Evolutionary conservation across 2,329 filamentous ascomycete species (phyloP).

Genomic region (Dactylellina haptotyla): DNA sequence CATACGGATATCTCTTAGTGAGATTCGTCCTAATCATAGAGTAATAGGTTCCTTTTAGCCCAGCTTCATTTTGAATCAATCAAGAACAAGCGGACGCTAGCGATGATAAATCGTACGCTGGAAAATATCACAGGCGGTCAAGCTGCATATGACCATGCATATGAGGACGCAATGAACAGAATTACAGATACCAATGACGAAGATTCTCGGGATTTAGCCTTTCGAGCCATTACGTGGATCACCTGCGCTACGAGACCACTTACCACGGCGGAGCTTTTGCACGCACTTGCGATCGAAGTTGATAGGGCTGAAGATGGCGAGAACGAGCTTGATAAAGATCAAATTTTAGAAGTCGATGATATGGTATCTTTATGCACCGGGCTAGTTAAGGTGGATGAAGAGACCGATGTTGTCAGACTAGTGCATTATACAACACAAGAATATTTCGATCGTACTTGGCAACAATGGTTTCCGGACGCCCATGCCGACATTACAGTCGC

Average conservation of each 20-base stretch:
- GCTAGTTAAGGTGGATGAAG: constrained; percentile 3
- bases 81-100: constrained; percentile 59
- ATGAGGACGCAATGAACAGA: constrained; percentile 15
- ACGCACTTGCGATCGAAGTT: constrained; percentile 17
- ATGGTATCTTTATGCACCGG: constrained; percentile 19
- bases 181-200: constrained; percentile 59
- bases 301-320: background rate
- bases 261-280: constrained; percentile 14
- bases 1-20: background rate
- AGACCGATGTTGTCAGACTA: constrained; percentile 5
- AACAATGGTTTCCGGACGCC: constrained; percentile 6
- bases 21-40: background rate
- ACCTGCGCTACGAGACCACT: constrained; percentile 12
- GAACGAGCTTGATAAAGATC: constrained; percentile 8
- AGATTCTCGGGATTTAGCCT: constrained; percentile 50
- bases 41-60: constrained; percentile 62
- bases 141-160: constrained; percentile 6
- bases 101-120: constrained; percentile 60
- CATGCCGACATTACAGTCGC: background rate
- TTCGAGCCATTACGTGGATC: constrained; percentile 14
- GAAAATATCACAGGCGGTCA: constrained; percentile 59
- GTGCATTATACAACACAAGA: constrained; percentile 31
- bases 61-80: constrained; percentile 61
- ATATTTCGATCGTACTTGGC: constrained; percentile 7
- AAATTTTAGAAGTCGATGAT: background rate